Percentiles rank a stretch among this genome's conserved stretches.
Conservation (phyloP, 2,329 filamentous ascomycete genomes). For the Fusarium sublunatum region DNA sequence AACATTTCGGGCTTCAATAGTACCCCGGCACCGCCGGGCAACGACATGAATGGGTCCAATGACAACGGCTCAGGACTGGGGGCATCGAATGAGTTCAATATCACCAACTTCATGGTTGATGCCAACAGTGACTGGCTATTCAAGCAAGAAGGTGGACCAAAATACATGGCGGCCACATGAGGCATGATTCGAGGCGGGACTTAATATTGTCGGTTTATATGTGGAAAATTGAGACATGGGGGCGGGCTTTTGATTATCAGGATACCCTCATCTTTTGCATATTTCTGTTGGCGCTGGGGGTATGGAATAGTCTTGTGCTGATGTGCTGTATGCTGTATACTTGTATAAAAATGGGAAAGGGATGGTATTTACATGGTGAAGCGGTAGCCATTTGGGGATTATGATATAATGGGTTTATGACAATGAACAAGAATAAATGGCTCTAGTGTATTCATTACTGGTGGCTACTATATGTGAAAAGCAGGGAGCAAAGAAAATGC, state of each 20-base stretch:
- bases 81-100: conserved; percentile 74
- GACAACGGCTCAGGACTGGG: conserved; percentile 44
- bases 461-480: not conserved
- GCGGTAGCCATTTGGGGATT: not conserved
- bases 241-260: conserved; percentile 19
- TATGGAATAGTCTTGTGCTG: not conserved
- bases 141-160: conserved; percentile 58
- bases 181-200: not conserved
- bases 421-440: conserved; percentile 14
- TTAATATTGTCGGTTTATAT: not conserved
- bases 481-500: not conserved
- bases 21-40: conserved; percentile 35
- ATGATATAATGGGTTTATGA: conserved; percentile 14
- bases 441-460: not conserved
- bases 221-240: conserved; percentile 7
- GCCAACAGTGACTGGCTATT: conserved; percentile 81
- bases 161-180: conserved; percentile 45
- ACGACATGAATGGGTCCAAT: conserved; percentile 47
- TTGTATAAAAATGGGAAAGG: conserved; percentile 8
- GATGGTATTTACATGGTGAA: not conserved
- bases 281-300: conserved; percentile 6
- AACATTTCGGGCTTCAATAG: conserved; percentile 40
- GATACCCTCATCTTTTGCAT: conserved; percentile 35
- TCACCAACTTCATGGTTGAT: conserved; percentile 82
- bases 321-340: not conserved